phyloP scores from a whole-genome alignment of 208 protist genomes.

The Leptomonas pyrrhocoris region DNA sequence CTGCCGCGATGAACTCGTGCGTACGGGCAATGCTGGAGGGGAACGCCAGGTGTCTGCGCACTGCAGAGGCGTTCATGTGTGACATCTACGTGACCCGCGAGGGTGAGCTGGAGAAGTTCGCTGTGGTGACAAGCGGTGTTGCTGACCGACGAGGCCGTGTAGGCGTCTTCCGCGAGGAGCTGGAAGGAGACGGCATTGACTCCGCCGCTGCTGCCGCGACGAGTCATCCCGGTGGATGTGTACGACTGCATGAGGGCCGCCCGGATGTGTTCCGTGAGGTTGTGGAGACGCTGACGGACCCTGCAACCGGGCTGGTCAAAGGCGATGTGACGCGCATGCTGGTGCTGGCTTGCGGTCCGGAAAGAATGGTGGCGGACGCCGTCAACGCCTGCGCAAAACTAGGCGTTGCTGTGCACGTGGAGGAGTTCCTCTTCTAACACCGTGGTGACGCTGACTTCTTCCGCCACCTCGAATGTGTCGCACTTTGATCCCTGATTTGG shows the following conservation, averaged over 20 bases:
- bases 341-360: slow-evolving; percentile 47
- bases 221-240: neutral
- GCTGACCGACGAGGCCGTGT: no score
- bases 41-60: no score
- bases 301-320: neutral
- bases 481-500: no score
- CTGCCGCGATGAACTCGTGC: no score
- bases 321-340: slow-evolving; percentile 27
- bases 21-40: no score
- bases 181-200: no score
- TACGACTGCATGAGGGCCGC: slow-evolving; percentile 16
- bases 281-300: neutral
- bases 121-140: slow-evolving; percentile 1
- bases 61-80: no score
- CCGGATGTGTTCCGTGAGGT: slow-evolving; percentile 24
- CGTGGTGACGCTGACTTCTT: neutral
- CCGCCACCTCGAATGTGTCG: no score
- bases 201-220: neutral
- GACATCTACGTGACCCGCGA: slow-evolving; percentile 4
- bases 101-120: neutral
- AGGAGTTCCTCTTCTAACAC: slow-evolving; percentile 33
- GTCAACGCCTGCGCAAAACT: slow-evolving; percentile 15
- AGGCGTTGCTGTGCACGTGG: slow-evolving; percentile 33
- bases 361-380: slow-evolving; percentile 26
- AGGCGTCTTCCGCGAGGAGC: neutral